These are phyloP conservation scores for Nepenthes alata DNA, from an alignment of 179 eudicot genomes.

Conservation along the genomic window DNA sequence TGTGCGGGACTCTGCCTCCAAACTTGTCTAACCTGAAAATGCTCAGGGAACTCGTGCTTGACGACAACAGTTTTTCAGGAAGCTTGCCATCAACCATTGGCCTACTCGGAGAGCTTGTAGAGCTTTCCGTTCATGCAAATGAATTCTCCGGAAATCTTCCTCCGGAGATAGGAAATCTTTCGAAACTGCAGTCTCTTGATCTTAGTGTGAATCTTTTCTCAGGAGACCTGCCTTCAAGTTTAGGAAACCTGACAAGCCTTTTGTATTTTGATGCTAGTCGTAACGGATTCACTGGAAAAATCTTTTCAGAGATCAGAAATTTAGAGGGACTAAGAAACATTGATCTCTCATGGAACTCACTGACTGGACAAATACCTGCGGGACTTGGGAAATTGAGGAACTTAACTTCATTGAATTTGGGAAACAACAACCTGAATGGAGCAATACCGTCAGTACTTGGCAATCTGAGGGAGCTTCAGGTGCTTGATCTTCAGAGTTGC, in stretches of 20 bases:
- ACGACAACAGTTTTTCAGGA: slow-evolving; percentile 59
- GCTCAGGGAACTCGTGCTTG: slow-evolving; percentile 56
- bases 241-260: slow-evolving; percentile 43
- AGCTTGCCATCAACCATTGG: slow-evolving; percentile 62
- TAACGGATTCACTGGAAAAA: slow-evolving; percentile 46
- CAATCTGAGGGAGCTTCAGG: slow-evolving; percentile 34
- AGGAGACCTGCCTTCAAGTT: slow-evolving; percentile 53
- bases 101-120: slow-evolving; percentile 39
- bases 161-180: slow-evolving; percentile 45
- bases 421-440: slow-evolving; percentile 32
- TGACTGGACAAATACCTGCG: slow-evolving; percentile 48
- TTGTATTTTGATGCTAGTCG: slow-evolving; percentile 44
- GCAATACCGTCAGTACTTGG: slow-evolving; percentile 49
- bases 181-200: slow-evolving; percentile 52
- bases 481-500: slow-evolving; percentile 50
- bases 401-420: slow-evolving; percentile 29
- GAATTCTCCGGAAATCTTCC: slow-evolving; percentile 66
- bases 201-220: slow-evolving; percentile 52
- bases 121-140: slow-evolving; percentile 53
- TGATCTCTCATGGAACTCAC: slow-evolving; percentile 55
- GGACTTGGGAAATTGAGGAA: slow-evolving; percentile 34
- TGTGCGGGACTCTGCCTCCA: slow-evolving; percentile 43
- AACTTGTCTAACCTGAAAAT: slow-evolving; percentile 32
- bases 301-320: slow-evolving; percentile 47
- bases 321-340: slow-evolving; percentile 33